Base-by-base conservation (phyloP, 306 rosid species). In the Cicer chorassanicum region DNA sequence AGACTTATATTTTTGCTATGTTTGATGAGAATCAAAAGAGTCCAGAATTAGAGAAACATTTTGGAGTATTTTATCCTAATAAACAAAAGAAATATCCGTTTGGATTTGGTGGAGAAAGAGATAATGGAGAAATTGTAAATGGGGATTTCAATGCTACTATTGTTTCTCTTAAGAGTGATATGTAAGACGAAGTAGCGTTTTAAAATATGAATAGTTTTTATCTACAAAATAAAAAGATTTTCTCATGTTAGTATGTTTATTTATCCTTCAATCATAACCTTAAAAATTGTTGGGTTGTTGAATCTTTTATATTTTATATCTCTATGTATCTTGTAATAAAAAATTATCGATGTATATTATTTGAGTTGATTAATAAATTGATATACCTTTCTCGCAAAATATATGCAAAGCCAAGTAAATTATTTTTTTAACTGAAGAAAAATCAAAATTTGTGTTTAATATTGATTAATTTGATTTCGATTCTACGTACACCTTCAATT, bases 71-170 rank as follows among this genome's bases (percentile, higher is more conserved):
- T 11, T 49, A 5, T 78, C 79, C 85, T 1, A 75, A 65, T 9
- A 74, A 78, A 15, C 88, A 81, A 16, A 84, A 84, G 82, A 81
- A 84, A 24, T 84, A 78, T 6, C 85, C 85, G 0, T 84, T 84
- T 51, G 83, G 83, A 0, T 84, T 84, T 74, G 85, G 83, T 1
- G 83, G 74, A 44, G 74, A 56, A 13, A 54, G 57, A 9, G 38
- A 71, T 15, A 6, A 15, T 0, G 10, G 7, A 8, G 18, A 73
- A 38, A 9, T 81, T 62, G 8, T 13, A 2, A 41, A 13, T 60
- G 21, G 7, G 9, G 68, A 54, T 2, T 62, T 81, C 46, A 84
- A 84, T 78, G 64, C 9, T 7, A 70, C 9, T 9, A 70, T 85
- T 0, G 11, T 41, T 81, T 18, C 81, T 9, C 81, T 84, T 10